Conservation (phyloP, 306 rosid species). For the Sicyos edulis region DNA sequence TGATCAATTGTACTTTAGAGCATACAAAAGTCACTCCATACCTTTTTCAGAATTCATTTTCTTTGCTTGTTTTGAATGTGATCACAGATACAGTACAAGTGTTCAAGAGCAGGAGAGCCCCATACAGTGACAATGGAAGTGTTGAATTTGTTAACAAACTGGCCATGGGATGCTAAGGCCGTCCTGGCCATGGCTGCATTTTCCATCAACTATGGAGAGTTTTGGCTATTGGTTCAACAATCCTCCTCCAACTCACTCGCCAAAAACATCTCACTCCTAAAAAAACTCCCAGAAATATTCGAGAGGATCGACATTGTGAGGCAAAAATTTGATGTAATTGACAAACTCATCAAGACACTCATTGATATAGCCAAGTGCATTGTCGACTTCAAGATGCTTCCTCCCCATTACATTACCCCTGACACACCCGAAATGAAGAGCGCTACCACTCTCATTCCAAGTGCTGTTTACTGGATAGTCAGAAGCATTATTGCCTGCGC, state of each 20-base stretch:
- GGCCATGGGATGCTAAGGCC: slow-evolving; percentile 61
- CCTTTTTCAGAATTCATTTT: neutral
- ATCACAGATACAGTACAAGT: slow-evolving; percentile 49
- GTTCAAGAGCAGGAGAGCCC: slow-evolving; percentile 42
- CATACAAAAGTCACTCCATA: neutral
- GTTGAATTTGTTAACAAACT: slow-evolving; percentile 38
- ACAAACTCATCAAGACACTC: slow-evolving; percentile 37
- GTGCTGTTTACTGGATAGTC: slow-evolving; percentile 59
- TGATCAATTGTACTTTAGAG: slow-evolving; percentile 3
- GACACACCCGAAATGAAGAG: slow-evolving; percentile 36
- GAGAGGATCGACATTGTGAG: slow-evolving; percentile 28
- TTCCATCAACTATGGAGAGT: slow-evolving; percentile 52
- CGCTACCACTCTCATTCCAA: slow-evolving; percentile 33
- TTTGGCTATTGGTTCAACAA: slow-evolving; percentile 46
- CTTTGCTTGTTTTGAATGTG: neutral
- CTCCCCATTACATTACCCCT: slow-evolving; percentile 26
- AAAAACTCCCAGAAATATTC: slow-evolving; percentile 40
- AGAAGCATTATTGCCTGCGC: slow-evolving; percentile 40
- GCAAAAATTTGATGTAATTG: slow-evolving; percentile 38
- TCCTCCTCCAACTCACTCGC: slow-evolving; percentile 40
- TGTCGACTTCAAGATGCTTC: slow-evolving; percentile 35
- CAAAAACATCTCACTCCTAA: slow-evolving; percentile 42
- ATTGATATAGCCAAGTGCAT: slow-evolving; percentile 41
- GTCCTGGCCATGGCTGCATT: slow-evolving; percentile 64
- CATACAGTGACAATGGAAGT: slow-evolving; percentile 45